Conservation (phyloP, 345 rosid genomes). For the Laguncularia racemosa region DNA sequence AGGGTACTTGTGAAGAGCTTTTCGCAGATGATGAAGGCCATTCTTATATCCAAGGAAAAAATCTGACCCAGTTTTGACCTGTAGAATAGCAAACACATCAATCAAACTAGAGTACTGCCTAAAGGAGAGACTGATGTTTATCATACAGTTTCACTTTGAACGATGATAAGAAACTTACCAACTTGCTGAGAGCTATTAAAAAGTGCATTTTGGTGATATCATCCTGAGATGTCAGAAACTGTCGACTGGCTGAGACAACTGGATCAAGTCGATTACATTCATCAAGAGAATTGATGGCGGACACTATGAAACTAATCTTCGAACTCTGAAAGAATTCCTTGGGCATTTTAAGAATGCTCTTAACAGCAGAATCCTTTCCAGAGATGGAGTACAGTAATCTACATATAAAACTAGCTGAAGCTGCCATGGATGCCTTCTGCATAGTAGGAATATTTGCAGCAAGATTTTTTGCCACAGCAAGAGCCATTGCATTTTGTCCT, state of each 20-base stretch:
- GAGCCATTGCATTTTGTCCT: slow-evolving; percentile 63
- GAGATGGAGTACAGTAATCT: slow-evolving; percentile 63
- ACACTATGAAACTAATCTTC: slow-evolving; percentile 58
- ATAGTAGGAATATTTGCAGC: slow-evolving; percentile 48
- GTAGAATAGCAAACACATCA: slow-evolving; percentile 18
- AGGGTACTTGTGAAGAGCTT: slow-evolving; percentile 73
- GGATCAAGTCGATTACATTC: slow-evolving; percentile 52
- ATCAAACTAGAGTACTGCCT: too few species aligned
- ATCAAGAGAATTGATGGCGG: slow-evolving; percentile 76
- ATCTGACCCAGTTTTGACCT: slow-evolving; percentile 65
- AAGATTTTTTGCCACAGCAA: slow-evolving; percentile 47
- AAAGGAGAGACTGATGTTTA: not conserved
- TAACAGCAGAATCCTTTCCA: slow-evolving; percentile 64
- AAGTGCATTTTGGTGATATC: slow-evolving; percentile 63
- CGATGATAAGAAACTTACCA: slow-evolving; percentile 41
- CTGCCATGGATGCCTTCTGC: slow-evolving; percentile 48
- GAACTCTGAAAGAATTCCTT: slow-evolving; percentile 54
- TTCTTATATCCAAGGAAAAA: slow-evolving; percentile 52
- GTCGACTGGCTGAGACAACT: slow-evolving; percentile 48
- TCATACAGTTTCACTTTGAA: not conserved
- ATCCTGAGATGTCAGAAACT: slow-evolving; percentile 40
- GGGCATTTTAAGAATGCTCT: slow-evolving; percentile 74
- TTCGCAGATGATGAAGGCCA: slow-evolving; percentile 71
- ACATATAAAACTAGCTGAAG: slow-evolving; percentile 75
- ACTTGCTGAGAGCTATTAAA: slow-evolving; percentile 64